phyloP scores from a whole-genome alignment of 2,329 filamentous ascomycete species.

The Exophiala lecanii-corni region DNA sequence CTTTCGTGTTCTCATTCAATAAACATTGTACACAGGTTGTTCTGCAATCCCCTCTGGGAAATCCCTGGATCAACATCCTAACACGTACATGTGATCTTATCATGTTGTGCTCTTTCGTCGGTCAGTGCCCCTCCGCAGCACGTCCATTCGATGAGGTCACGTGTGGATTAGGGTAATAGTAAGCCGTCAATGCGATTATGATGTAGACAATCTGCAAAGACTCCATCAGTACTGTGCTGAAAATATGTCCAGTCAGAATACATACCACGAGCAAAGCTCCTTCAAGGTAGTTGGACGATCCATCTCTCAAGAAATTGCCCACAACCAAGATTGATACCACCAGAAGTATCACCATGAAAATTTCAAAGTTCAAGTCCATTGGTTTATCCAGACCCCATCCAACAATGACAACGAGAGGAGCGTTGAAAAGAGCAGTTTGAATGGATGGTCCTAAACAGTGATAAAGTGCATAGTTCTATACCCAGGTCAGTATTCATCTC shows the following conservation, averaged over 20 bases:
- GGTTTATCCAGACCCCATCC: constrained; percentile 68
- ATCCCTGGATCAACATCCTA: constrained; percentile 1
- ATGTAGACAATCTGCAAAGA: constrained; percentile 46
- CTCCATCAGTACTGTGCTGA: too few species aligned
- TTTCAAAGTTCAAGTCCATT: constrained; percentile 78
- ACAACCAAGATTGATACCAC: constrained; percentile 80
- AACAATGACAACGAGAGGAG: constrained; percentile 73
- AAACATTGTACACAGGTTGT: too few species aligned
- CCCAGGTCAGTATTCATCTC: too few species aligned
- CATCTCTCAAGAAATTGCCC: constrained; percentile 78
- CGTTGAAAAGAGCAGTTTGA: constrained; percentile 84
- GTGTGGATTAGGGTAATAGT: constrained; percentile 54
- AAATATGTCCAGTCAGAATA: too few species aligned
- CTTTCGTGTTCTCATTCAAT: too few species aligned
- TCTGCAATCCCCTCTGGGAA: too few species aligned
- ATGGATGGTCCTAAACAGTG: constrained; percentile 82
- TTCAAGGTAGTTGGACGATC: constrained; percentile 87
- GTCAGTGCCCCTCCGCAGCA: background rate
- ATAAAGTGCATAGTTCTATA: constrained; percentile 71
- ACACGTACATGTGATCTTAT: too few species aligned
- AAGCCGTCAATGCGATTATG: constrained; percentile 57
- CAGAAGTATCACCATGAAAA: constrained; percentile 77
- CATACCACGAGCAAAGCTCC: constrained; percentile 70
- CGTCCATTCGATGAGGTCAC: constrained; percentile 13
- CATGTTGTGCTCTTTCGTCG: too few species aligned